Evolutionary conservation across 2,329 filamentous ascomycete genomes (phyloP), one percentile per base, ranked within the genome.

Genomic region (Aspergillus sp.): DNA sequence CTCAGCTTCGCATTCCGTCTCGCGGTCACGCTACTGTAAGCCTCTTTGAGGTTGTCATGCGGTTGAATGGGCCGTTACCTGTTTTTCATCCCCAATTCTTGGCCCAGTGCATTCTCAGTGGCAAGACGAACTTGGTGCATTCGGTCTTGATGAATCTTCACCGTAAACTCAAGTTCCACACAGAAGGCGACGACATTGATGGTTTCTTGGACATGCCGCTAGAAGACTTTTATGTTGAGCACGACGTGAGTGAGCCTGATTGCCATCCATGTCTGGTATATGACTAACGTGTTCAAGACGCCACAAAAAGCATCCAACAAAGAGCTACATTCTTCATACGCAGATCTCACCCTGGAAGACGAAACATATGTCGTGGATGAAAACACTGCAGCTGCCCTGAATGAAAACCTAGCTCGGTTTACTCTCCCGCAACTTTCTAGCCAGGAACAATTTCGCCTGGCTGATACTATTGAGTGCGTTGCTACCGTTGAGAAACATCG

Each of bases 31-130:
- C 78, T 4, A 78, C 77, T 1, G 81, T 84, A 67, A 87, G 94
- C 65, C 76, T 96, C 4, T 96, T 95, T 60, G 85, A 92, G 36
- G 82, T 91, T 7, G 89, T 95, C 10, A 88, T 89, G 60, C 81
- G 89, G 55, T 78, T 97, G 45, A 97, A 97, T 64, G 89, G 91
- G 0, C 88, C 92, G 2, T 76, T 97, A 5, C 91, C 94, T 0
- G 81, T 95, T 2, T 99, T 96, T 63, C 93, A 99, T 64, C 94
- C 94, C 0, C 91, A 96, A 64, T 89, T 96, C 53, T 74, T 97
- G 21, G 88, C 89, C 48, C 89, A 97, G 69, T 93, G 89, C 62
- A 90, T 96, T 34, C 77, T 96, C 21, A 82, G 86, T 17, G 93
- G 92, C 1, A 96, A 96, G 67, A 81, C 81, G 31, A 68, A 73